Base-by-base conservation (phyloP, 139 green algal genomes). In the Chlorella sp. region DNA sequence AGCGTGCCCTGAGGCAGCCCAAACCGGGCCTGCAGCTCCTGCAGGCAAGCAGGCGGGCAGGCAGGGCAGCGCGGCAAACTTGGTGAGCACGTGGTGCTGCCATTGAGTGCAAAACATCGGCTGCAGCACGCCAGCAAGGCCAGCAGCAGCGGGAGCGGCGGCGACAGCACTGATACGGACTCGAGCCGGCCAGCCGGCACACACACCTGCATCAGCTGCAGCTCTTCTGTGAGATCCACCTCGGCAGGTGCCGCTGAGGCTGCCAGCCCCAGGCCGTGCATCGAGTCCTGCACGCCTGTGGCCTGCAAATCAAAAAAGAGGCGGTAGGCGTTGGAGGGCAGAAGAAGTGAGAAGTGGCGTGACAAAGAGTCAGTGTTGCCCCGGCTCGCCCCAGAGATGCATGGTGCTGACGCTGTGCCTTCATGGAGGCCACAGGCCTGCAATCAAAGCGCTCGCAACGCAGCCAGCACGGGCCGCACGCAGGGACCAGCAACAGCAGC, bases 191-290 rank as follows among this genome's bases (percentile, higher is more conserved):
- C 64, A 71, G 64, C 64, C 21, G 11, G 69, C 5, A n/a, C 16
- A 4, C 40, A n/a, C 26, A 85, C 86, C 86, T 86, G 86, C 78
- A 90, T 81, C 14, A 82, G n/a, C 34, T 34, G 61, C 40, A 94
- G 60, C 85, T 94, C 91, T 39, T 92, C 90, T 0, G 89, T 81
- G 26, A 96, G 86, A 83, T 95, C 91, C 32, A 95, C 83, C 81
- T 92, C 89, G 4, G 92, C 80, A 3, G 89, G 76, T 15, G 77
- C 76, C 7, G 61, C 19, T 0, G 40, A 42, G 19, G 82, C 61
- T 2, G 40, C 81, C 76, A 89, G 34, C 16, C 53, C 73, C 73
- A 81, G 64, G 34, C 61, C 39, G 68, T 87, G 77, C 85, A 90
- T 87, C 4, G 89, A 66, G 37, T 89, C 83, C 28, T 53, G 39